Evolutionary conservation across 192 early-diverging fungal genomes (phyloP).

Genomic region (Coemansia sp.): DNA sequence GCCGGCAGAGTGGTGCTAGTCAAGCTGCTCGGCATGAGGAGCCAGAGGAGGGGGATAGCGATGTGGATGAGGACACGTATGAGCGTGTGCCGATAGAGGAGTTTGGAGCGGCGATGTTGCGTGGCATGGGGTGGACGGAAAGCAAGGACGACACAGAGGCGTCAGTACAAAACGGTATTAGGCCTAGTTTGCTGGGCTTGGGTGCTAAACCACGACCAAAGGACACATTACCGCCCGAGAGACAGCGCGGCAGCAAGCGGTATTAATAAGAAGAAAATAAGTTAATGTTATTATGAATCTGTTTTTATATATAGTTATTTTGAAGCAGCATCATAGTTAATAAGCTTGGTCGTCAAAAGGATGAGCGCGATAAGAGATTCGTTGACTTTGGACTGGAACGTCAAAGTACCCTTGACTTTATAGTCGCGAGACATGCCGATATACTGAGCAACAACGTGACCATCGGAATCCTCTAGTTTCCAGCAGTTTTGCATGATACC

Average conservation of each 20-base stretch:
- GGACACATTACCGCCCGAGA: neutral
- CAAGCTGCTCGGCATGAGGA: neutral
- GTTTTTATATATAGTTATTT: neutral
- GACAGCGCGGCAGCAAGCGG: neutral
- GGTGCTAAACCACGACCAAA: conserved; percentile 69
- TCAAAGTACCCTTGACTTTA: conserved; percentile 33
- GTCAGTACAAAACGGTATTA: conserved; percentile 17
- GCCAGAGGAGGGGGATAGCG: conserved; percentile 1
- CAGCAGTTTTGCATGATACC: conserved; percentile 53
- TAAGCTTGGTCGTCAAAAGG: conserved; percentile 27
- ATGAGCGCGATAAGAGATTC: conserved; percentile 41
- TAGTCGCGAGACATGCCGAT: conserved; percentile 41
- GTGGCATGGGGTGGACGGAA: conserved; percentile 90
- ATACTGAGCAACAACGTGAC: conserved; percentile 33
- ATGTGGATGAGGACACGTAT: conserved; percentile 64
- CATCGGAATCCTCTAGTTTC: conserved; percentile 43
- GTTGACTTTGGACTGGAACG: conserved; percentile 31
- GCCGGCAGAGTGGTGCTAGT: neutral
- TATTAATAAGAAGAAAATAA: neutral
- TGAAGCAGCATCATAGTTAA: conserved; percentile 21
- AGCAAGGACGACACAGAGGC: conserved; percentile 11
- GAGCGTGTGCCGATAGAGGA: conserved; percentile 84
- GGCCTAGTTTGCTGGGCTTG: conserved; percentile 80
- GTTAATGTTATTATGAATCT: neutral
- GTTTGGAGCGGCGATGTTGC: conserved; percentile 84